These are phyloP conservation scores for Suillus ampliporus DNA, from an alignment of 768 basidiomycete genomes.

Conservation along the genomic window DNA sequence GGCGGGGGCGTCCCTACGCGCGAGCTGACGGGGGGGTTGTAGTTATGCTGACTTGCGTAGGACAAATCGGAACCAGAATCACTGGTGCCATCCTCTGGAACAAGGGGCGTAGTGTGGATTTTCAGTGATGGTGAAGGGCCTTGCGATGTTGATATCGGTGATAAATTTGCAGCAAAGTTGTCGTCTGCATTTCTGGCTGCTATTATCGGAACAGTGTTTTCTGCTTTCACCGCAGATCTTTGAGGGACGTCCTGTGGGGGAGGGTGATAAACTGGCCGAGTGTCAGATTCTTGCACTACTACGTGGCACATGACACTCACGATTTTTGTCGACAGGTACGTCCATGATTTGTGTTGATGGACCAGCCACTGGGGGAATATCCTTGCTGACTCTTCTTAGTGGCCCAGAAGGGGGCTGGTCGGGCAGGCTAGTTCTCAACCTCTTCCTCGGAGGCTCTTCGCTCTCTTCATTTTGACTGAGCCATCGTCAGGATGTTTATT, in stretches of 20 bases:
- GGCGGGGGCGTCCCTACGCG: slow-evolving; percentile 27
- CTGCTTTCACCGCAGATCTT: no score
- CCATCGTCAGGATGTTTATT: slow-evolving; percentile 15
- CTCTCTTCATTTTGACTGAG: slow-evolving; percentile 18
- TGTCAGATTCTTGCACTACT: slow-evolving; percentile 7
- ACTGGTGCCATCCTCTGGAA: slow-evolving; percentile 16
- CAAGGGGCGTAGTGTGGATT: neutral
- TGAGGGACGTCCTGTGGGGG: no score
- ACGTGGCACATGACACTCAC: slow-evolving; percentile 28
- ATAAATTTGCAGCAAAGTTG: neutral
- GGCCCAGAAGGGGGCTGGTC: no score
- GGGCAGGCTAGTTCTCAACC: neutral
- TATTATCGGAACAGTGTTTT: neutral
- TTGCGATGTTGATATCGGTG: neutral
- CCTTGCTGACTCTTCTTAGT: no score
- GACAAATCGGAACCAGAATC: slow-evolving; percentile 32
- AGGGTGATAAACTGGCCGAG: neutral
- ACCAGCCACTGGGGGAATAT: neutral
- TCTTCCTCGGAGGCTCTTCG: slow-evolving; percentile 23
- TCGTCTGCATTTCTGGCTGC: neutral
- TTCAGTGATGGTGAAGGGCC: neutral
- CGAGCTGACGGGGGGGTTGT: slow-evolving; percentile 30
- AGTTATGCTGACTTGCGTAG: slow-evolving; percentile 27
- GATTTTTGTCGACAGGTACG: slow-evolving; percentile 26
- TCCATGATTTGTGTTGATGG: slow-evolving; percentile 14